Base-by-base conservation (phyloP, 208 protist genomes). In the Trypanosoma lewisi region DNA sequence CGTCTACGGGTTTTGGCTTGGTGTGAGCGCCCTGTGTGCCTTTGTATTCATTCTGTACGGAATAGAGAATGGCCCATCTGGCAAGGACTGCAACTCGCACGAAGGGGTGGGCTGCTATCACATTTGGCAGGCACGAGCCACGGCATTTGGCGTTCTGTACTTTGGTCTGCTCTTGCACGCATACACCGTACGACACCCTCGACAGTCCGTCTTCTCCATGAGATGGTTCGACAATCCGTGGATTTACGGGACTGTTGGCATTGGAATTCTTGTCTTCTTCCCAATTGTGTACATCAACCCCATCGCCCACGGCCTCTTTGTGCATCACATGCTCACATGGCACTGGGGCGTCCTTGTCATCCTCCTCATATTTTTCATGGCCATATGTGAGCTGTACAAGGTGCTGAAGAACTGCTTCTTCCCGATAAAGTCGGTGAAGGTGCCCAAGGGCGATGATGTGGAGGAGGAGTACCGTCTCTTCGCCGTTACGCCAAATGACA, bases 121-220 rank as follows among this genome's bases (percentile, higher is more conserved):
- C n/a, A 77, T 92, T 45, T 91, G 83, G 90, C 67, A 70, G 27
- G 83, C 91, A 16, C 89, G 86, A 60, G 77, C 74, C 53, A 91
- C 88, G 45, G 75, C 85, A 16, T 97, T 97, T 57, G 78, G 80
- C 17, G 77, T 91, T 34, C 63, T 95, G 34, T 94, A 93, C 69
- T 85, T 96, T 73, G 82, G 87, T 44, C 69, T 97, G 30, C 63
- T 97, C n/a, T 27, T 96, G 23, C 92, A 97, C 75, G 73, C 89
- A 28, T 97, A 97, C 82, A 97, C 87, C 16, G 86, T 93, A 45
- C 80, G 92, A 45, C 83, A 93, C 67, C 71, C 78, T 6, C 78
- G 89, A 36, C 60, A 78, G 27, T 93, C 87, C 44, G 34, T 94
- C 25, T 87, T 94, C 58, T 67, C 60, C 45, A 95, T 95, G 89